Evolutionary conservation across 768 basidiomycete genomes (phyloP).

Genomic region (Trametes maxima): DNA sequence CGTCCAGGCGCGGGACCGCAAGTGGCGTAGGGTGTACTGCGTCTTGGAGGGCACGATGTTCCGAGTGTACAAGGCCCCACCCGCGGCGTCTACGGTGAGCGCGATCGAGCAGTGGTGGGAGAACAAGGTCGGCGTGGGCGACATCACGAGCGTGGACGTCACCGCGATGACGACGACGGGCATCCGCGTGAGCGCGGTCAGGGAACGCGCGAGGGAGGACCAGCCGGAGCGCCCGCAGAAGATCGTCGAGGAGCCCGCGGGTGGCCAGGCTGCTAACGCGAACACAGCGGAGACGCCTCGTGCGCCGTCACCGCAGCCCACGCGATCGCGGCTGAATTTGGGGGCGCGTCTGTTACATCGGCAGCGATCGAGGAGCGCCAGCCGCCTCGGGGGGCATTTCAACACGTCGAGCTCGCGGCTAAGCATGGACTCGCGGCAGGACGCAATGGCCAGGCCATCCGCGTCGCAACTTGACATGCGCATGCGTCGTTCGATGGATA

Average conservation of each 20-base stretch:
- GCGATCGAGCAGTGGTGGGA: constrained; percentile 79
- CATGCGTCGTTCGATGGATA: constrained; percentile 18
- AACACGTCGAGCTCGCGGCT: constrained; percentile 21
- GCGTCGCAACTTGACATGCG: constrained; percentile 11
- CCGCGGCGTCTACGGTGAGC: constrained; percentile 47
- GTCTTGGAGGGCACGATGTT: constrained; percentile 93
- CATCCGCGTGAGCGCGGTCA: constrained; percentile 33
- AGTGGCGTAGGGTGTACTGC: constrained; percentile 88
- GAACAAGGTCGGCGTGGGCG: constrained; percentile 71
- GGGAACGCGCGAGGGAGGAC: constrained; percentile 29
- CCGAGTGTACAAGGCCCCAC: constrained; percentile 65
- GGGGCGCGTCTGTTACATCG: constrained; percentile 50
- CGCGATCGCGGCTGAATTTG: constrained; percentile 45
- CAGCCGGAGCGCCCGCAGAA: constrained; percentile 19
- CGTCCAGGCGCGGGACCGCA: constrained; percentile 84
- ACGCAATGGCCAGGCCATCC: constrained; percentile 5
- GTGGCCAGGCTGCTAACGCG: not conserved
- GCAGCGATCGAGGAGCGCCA: constrained; percentile 29
- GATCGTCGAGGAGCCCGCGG: constrained; percentile 26
- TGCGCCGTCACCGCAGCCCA: constrained; percentile 24
- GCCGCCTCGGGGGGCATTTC: constrained; percentile 1
- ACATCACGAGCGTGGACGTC: constrained; percentile 39
- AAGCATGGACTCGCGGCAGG: constrained; percentile 29
- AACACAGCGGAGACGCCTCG: not conserved
- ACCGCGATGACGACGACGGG: constrained; percentile 28